Evolutionary conservation across 225 moss, liverwort and hornwort genomes (phyloP).

Genomic region (Physcomitrium patens): DNA sequence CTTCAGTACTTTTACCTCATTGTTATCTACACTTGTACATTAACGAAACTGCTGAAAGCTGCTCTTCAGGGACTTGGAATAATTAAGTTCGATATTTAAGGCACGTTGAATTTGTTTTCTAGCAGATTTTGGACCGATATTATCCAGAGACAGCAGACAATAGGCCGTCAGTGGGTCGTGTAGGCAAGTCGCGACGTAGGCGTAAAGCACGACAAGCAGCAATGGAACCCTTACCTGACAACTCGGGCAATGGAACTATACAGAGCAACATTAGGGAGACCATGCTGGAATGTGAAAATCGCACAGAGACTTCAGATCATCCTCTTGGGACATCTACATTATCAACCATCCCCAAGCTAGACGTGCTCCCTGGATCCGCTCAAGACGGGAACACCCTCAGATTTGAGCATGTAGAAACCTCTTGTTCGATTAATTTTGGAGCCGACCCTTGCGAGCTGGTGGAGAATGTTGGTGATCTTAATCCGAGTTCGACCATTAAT

Average conservation of each 20-base stretch:
- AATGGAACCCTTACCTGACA: conserved; percentile 32
- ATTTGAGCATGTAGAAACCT: conserved; percentile 7
- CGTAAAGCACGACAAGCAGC: conserved; percentile 59
- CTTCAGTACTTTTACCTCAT: not conserved
- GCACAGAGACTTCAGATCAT: not conserved
- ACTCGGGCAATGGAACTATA: not conserved
- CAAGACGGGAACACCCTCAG: conserved; percentile 7
- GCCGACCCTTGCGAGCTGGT: not conserved
- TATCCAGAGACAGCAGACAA: conserved; percentile 52
- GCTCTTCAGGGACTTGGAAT: not conserved
- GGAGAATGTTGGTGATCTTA: not conserved
- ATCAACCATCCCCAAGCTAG: conserved; percentile 23
- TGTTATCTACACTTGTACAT: not conserved
- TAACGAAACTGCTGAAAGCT: not conserved
- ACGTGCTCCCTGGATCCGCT: not conserved
- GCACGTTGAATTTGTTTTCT: conserved; percentile 3
- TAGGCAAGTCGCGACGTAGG: conserved; percentile 58
- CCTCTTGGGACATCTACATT: not conserved
- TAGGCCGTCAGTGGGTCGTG: conserved; percentile 63
- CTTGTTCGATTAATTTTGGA: not conserved
- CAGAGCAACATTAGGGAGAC: conserved; percentile 5
- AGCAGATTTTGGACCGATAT: conserved; percentile 58
- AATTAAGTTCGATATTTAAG: not conserved
- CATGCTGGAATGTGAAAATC: not conserved
- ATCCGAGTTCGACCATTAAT: not conserved